These are phyloP conservation scores for Aureobasidium vineae DNA, from an alignment of 2,329 filamentous ascomycete species.

Conservation along the genomic window DNA sequence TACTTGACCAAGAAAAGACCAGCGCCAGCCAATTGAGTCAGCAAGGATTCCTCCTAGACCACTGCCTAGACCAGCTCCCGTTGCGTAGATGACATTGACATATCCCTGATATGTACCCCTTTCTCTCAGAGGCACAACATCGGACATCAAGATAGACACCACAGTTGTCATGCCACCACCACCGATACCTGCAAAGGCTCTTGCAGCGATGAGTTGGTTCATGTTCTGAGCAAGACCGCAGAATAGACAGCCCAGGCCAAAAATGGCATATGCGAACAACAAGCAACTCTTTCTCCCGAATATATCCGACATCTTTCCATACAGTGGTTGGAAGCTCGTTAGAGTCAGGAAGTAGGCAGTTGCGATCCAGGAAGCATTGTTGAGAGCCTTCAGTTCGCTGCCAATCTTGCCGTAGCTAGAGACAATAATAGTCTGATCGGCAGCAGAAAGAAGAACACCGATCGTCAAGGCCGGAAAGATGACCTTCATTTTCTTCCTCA, in stretches of 20 bases:
- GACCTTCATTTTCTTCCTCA: constrained; percentile 45
- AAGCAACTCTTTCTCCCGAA: constrained; percentile 67
- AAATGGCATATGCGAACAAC: constrained; percentile 62
- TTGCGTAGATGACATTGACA: constrained; percentile 69
- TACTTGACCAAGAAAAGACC: constrained; percentile 70
- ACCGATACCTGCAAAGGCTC: constrained; percentile 63
- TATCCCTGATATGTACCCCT: constrained; percentile 72
- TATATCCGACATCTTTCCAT: constrained; percentile 68
- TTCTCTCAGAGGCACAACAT: constrained; percentile 67
- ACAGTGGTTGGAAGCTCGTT: constrained; percentile 72
- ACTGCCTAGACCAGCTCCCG: constrained; percentile 66
- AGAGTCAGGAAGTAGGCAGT: constrained; percentile 70
- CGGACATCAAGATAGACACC: constrained; percentile 66
- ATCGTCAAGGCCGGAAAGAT: constrained; percentile 62
- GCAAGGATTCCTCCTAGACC: constrained; percentile 69
- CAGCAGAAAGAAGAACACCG: constrained; percentile 68
- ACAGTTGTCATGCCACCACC: constrained; percentile 71
- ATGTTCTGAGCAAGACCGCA: constrained; percentile 65
- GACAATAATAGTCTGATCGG: constrained; percentile 75
- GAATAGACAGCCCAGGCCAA: constrained; percentile 62
- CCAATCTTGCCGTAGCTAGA: constrained; percentile 77
- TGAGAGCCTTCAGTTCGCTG: constrained; percentile 70
- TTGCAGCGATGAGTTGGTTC: constrained; percentile 62
- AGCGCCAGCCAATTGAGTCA: constrained; percentile 72
- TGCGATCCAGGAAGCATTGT: constrained; percentile 73